phyloP scores from a whole-genome alignment of 768 basidiomycete genomes.

The Nidula microcarpa region DNA sequence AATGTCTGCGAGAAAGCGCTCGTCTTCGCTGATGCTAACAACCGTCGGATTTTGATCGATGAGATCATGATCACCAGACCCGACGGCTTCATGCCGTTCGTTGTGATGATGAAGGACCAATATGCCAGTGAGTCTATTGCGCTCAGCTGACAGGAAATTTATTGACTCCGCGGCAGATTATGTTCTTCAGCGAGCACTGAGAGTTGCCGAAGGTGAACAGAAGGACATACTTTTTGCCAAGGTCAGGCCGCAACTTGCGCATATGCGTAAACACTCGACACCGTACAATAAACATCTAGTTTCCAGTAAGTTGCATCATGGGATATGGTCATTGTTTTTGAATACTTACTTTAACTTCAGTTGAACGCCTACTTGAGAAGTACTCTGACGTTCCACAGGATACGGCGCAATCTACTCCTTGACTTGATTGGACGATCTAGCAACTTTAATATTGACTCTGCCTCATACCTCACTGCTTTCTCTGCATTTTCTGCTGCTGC shows the following conservation, averaged over 20 bases:
- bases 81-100: constrained; percentile 68
- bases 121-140: constrained; percentile 67
- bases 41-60: constrained; percentile 67
- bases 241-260: constrained; percentile 64
- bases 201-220: constrained; percentile 69
- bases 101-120: constrained; percentile 82
- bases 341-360: constrained; percentile 26
- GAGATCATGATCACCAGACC: constrained; percentile 70
- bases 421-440: too few relatives aligned
- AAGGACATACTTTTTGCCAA: constrained; percentile 57
- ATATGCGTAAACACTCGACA: constrained; percentile 69
- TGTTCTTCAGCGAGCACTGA: constrained; percentile 77
- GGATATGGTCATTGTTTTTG: constrained; percentile 1
- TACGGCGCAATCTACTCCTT: too few relatives aligned
- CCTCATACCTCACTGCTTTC: too few relatives aligned
- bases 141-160: neutral
- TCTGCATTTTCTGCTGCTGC: too few relatives aligned
- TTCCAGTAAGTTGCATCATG: constrained; percentile 55
- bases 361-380: constrained; percentile 68
- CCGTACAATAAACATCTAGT: constrained; percentile 78
- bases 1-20: constrained; percentile 95
- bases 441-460: too few relatives aligned
- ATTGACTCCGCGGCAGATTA: constrained; percentile 51
- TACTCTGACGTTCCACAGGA: constrained; percentile 14
- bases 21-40: constrained; percentile 57